These are phyloP conservation scores for Talaromyces thailandensis DNA, from an alignment of 495 filamentous ascomycete species.

Conservation along the genomic window DNA sequence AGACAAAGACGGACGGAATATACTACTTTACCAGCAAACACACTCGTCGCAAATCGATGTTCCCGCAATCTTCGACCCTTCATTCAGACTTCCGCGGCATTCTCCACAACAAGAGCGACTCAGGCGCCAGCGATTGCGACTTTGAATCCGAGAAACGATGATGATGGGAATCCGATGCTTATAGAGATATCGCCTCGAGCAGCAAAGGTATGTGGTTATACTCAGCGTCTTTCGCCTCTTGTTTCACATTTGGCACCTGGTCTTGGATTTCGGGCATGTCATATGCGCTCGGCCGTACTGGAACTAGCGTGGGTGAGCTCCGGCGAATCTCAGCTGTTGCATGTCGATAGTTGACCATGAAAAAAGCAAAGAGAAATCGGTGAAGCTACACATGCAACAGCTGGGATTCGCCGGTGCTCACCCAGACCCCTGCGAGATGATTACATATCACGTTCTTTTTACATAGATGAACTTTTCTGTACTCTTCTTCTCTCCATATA, in stretches of 20 bases:
- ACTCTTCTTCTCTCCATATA: constrained; percentile 10
- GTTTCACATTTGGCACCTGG: neutral
- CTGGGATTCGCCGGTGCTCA: constrained; percentile 22
- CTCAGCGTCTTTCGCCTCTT: neutral
- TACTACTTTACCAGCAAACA: neutral
- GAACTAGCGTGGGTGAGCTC: constrained; percentile 45
- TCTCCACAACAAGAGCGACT: neutral
- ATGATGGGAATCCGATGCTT: constrained; percentile 72
- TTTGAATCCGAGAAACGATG: constrained; percentile 59
- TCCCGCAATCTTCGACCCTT: neutral
- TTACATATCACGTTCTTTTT: neutral
- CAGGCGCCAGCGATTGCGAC: constrained; percentile 28
- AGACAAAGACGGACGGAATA: neutral
- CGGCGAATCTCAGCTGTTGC: constrained; percentile 41
- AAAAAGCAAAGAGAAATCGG: no score
- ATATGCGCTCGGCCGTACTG: constrained; percentile 40
- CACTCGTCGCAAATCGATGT: neutral
- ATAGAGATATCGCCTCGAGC: constrained; percentile 77
- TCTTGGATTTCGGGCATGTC: constrained; percentile 24
- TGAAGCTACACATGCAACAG: constrained; percentile 27
- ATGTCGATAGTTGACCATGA: constrained; percentile 9
- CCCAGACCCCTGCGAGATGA: neutral
- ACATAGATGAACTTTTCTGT: constrained; percentile 16
- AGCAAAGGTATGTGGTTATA: constrained; percentile 50
- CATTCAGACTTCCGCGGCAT: constrained; percentile 1